Conservation (phyloP, 768 basidiomycete genomes). For the Russula olivacea region DNA sequence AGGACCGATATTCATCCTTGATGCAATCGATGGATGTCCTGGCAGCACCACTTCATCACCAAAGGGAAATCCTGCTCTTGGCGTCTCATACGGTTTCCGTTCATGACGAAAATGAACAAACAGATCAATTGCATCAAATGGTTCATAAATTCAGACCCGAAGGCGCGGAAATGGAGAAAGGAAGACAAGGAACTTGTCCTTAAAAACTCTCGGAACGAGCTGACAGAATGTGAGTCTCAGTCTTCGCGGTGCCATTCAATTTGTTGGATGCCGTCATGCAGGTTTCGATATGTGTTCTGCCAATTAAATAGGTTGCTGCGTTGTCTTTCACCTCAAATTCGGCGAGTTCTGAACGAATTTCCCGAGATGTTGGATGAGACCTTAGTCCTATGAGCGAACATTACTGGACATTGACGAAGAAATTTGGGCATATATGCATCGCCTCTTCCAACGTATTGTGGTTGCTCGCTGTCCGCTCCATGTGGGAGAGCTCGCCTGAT, state of each 20-base stretch:
- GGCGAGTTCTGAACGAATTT: not conserved
- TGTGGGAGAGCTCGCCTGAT: constrained; percentile 1
- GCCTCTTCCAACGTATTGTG: constrained; percentile 2
- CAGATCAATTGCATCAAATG: not conserved
- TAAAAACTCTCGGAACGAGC: not conserved
- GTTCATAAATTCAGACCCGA: not conserved
- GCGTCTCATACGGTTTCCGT: not conserved
- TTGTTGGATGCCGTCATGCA: not conserved
- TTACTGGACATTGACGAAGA: no score
- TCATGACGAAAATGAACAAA: not conserved
- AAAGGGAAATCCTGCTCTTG: not conserved
- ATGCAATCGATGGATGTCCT: not conserved
- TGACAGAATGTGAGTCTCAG: not conserved
- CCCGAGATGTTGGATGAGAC: not conserved
- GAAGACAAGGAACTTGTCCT: not conserved
- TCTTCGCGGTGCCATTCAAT: not conserved
- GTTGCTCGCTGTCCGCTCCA: not conserved
- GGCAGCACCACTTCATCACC: not conserved
- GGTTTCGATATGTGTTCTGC: not conserved
- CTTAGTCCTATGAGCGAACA: no score
- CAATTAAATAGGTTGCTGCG: not conserved
- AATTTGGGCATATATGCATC: not conserved
- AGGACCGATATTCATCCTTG: not conserved
- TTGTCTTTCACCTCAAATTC: not conserved
- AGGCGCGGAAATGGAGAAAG: not conserved